phyloP scores from a whole-genome alignment of 2,329 filamentous ascomycete genomes.

The Microsporum ferrugineum region DNA sequence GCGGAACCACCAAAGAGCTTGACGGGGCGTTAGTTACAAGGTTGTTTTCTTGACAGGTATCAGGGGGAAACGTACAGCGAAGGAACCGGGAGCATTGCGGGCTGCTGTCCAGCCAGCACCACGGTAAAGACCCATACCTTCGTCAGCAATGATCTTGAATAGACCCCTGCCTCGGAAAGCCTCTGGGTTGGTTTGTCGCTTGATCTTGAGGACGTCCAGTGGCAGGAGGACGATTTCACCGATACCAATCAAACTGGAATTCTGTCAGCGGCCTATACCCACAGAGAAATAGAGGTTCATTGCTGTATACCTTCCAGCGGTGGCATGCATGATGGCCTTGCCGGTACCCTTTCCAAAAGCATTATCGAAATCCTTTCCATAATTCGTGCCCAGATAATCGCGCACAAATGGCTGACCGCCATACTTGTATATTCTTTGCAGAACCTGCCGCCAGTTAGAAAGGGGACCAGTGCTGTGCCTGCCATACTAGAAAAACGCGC shows the following conservation, averaged over 20 bases:
- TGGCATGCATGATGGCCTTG: slow-evolving; percentile 96
- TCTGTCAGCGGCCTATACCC: slow-evolving; percentile 10
- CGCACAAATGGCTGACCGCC: slow-evolving; percentile 91
- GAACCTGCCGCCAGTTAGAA: slow-evolving; percentile 41
- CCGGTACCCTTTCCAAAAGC: slow-evolving; percentile 94
- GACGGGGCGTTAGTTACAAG: slow-evolving; percentile 9
- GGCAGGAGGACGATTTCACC: slow-evolving; percentile 93
- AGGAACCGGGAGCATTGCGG: slow-evolving; percentile 90
- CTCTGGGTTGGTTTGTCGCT: slow-evolving; percentile 97
- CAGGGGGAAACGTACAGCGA: slow-evolving; percentile 57
- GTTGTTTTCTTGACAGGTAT: slow-evolving; percentile 15
- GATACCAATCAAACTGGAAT: slow-evolving; percentile 72
- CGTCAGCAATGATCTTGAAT: slow-evolving; percentile 78
- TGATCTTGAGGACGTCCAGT: slow-evolving; percentile 97
- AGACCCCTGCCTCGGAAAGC: slow-evolving; percentile 91
- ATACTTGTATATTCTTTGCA: slow-evolving; percentile 98
- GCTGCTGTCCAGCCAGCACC: slow-evolving; percentile 97
- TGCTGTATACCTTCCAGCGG: slow-evolving; percentile 62
- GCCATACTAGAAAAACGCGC: neutral
- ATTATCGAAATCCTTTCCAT: slow-evolving; percentile 71
- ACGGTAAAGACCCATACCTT: slow-evolving; percentile 90
- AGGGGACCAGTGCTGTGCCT: neutral
- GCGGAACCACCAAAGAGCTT: slow-evolving; percentile 94
- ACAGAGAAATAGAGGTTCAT: neutral
- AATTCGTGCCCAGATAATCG: slow-evolving; percentile 72